Evolutionary conservation across 306 rosid species (phyloP).

Genomic region (Cicer judaicum): DNA sequence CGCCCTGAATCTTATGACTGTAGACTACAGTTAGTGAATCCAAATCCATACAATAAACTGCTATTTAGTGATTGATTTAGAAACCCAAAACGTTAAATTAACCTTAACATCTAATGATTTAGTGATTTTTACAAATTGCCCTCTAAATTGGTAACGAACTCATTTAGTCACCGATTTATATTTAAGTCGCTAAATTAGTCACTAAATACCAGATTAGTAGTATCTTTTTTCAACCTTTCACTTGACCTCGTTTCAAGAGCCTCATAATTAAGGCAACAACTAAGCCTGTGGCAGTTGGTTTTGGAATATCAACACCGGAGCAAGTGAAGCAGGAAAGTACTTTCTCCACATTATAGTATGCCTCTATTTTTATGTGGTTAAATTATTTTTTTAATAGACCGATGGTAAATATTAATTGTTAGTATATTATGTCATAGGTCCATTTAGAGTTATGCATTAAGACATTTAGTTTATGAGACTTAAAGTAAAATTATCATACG

Average conservation of each 20-base stretch:
- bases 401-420: not conserved
- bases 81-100: too few relatives aligned
- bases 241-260: too few relatives aligned
- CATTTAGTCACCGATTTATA: too few relatives aligned
- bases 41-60: not conserved
- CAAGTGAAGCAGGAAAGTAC: constrained; percentile 69
- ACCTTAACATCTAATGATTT: too few relatives aligned
- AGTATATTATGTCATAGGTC: not conserved
- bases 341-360: too few relatives aligned
- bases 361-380: not conserved
- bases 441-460: not conserved
- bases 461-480: not conserved
- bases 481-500: too few relatives aligned
- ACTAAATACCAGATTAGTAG: too few relatives aligned
- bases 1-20: not conserved
- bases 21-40: not conserved
- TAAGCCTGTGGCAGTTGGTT: constrained; percentile 97
- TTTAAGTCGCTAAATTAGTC: too few relatives aligned
- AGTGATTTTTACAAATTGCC: too few relatives aligned
- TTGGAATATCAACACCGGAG: constrained; percentile 91
- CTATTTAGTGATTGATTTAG: not conserved
- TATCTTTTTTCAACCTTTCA: too few relatives aligned
- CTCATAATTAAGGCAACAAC: constrained; percentile 59
- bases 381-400: constrained; percentile 12
- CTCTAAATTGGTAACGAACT: too few relatives aligned